These are phyloP conservation scores for Colletotrichum filicis DNA, from an alignment of 2,329 filamentous ascomycete species.

Conservation along the genomic window DNA sequence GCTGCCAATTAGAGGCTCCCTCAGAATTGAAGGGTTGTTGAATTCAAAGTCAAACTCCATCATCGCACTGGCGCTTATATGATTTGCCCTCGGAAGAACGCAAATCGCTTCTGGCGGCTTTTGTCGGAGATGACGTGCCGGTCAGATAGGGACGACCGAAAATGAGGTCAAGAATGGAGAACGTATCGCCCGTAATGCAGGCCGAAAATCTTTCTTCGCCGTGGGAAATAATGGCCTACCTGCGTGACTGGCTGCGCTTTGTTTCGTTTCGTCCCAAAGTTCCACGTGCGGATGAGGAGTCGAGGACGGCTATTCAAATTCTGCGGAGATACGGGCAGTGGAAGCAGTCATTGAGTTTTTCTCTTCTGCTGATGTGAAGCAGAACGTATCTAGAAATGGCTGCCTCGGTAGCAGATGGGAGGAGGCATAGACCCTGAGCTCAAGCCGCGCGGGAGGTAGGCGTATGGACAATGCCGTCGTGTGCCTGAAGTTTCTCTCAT, in stretches of 20 bases:
- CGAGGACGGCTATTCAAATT: conserved; percentile 16
- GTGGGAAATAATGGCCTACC: neutral
- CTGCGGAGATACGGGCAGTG: neutral
- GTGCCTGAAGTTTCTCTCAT: conserved; percentile 9
- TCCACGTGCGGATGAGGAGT: conserved; percentile 26
- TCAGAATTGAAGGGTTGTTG: neutral
- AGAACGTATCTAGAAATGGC: neutral
- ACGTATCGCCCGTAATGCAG: neutral
- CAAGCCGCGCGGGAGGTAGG: neutral
- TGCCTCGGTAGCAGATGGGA: neutral
- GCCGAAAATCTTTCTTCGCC: neutral
- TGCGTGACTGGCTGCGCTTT: conserved; percentile 12
- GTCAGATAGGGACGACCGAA: conserved; percentile 7
- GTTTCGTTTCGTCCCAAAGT: conserved; percentile 33
- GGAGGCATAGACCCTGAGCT: conserved; percentile 15
- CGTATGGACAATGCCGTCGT: neutral
- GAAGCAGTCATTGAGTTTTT: conserved; percentile 6
- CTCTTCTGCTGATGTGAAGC: neutral
- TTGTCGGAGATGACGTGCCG: conserved; percentile 10
- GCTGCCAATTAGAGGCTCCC: conserved; percentile 11
- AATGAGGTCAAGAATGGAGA: conserved; percentile 4
- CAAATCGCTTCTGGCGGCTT: conserved; percentile 9
- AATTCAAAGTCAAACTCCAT: neutral
- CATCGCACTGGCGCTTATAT: neutral
- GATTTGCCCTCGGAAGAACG: conserved; percentile 1